Conservation (phyloP, 495 filamentous ascomycete genomes). For the Xylaria venustula region DNA sequence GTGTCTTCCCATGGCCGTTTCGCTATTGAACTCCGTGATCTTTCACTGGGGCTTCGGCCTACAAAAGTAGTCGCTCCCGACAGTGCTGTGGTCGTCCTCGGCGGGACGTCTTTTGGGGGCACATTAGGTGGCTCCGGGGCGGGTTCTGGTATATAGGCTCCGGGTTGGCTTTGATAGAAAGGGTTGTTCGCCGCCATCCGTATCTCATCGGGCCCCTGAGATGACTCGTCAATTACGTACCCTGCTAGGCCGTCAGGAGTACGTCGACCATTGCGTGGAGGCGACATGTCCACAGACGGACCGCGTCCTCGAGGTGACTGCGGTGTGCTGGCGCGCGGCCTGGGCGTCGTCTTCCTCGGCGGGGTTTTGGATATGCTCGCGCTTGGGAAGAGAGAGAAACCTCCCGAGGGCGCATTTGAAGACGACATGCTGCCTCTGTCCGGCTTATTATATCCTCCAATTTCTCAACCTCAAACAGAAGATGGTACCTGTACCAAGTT, state of each 20-base stretch:
- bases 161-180: constrained; percentile 26
- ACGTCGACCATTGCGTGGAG: constrained; percentile 32
- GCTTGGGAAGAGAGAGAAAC: constrained; percentile 52
- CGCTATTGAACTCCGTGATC: constrained; percentile 48
- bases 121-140: constrained; percentile 8
- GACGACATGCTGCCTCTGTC: constrained; percentile 30
- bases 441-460: constrained; percentile 8
- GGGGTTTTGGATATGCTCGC: constrained; percentile 29
- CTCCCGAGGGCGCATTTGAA: constrained; percentile 37
- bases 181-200: constrained; percentile 26
- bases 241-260: constrained; percentile 34
- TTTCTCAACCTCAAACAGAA: neutral
- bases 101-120: constrained; percentile 35
- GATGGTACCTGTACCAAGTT: neutral
- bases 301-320: constrained; percentile 34
- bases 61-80: constrained; percentile 51
- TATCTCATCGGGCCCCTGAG: constrained; percentile 10
- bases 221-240: constrained; percentile 36
- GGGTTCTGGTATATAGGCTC: constrained; percentile 33
- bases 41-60: constrained; percentile 40
- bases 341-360: constrained; percentile 38
- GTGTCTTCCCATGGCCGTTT: constrained; percentile 41
- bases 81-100: constrained; percentile 46
- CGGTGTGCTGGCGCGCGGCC: constrained; percentile 37
- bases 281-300: constrained; percentile 28